Evolutionary conservation across 2,329 filamentous ascomycete genomes (phyloP).

Genomic region (Aspergillus japonicus): DNA sequence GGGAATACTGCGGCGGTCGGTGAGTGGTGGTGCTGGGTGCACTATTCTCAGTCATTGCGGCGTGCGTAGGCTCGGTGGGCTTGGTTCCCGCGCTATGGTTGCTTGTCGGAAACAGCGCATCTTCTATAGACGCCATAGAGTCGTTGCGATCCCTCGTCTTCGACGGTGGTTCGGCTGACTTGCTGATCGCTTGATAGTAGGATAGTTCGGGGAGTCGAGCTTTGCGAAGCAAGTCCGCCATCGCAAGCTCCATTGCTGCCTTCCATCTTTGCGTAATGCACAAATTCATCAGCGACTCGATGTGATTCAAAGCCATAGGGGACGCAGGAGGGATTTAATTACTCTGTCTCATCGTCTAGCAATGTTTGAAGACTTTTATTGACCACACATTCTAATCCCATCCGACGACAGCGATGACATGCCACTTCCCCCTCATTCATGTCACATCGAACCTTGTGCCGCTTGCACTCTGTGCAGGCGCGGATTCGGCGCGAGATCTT

Average conservation of each 20-base stretch:
- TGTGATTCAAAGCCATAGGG: not conserved
- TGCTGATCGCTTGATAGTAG: slow-evolving; percentile 37
- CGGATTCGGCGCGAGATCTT: slow-evolving; percentile 48
- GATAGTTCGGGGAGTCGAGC: slow-evolving; percentile 39
- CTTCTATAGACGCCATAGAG: slow-evolving; percentile 36
- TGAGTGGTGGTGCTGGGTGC: slow-evolving; percentile 21
- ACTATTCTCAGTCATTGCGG: slow-evolving; percentile 18
- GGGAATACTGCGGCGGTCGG: slow-evolving; percentile 34
- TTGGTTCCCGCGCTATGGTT: slow-evolving; percentile 19
- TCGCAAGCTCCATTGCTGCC: slow-evolving; percentile 38
- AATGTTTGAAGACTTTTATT: slow-evolving; percentile 54
- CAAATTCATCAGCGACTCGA: slow-evolving; percentile 10
- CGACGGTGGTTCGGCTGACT: slow-evolving; percentile 28
- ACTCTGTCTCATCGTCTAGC: slow-evolving; percentile 50
- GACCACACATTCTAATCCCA: slow-evolving; percentile 51
- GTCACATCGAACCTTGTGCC: slow-evolving; percentile 56
- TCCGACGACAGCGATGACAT: slow-evolving; percentile 52
- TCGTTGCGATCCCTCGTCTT: slow-evolving; percentile 34
- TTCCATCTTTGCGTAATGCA: slow-evolving; percentile 33
- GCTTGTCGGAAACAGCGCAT: slow-evolving; percentile 18
- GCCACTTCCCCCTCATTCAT: slow-evolving; percentile 50
- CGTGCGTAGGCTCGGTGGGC: slow-evolving; percentile 14
- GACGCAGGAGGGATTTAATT: slow-evolving; percentile 20
- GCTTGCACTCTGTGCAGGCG: slow-evolving; percentile 54
- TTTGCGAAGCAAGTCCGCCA: slow-evolving; percentile 39